Evolutionary conservation across 768 basidiomycete genomes (phyloP).

Genomic region (Mycena vulgaris): DNA sequence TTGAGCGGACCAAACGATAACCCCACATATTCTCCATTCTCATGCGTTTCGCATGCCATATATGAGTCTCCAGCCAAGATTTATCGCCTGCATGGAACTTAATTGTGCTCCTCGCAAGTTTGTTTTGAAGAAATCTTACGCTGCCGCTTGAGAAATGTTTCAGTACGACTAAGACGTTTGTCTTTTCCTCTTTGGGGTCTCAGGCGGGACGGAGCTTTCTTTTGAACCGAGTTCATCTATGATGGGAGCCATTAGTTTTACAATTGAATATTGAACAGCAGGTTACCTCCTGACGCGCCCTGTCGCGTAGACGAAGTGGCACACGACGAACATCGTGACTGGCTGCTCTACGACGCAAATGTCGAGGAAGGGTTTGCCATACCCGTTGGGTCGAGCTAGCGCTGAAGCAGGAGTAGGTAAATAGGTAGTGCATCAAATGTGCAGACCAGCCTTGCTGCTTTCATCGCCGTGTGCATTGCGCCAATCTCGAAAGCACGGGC

Average conservation of each 20-base stretch:
- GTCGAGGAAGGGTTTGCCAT: constrained; percentile 95
- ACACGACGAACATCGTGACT: constrained; percentile 95
- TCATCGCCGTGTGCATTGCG: constrained; percentile 92
- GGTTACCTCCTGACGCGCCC: constrained; percentile 86
- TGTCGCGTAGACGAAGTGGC: constrained; percentile 85
- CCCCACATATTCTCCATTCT: constrained; percentile 96
- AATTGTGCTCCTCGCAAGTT: not conserved
- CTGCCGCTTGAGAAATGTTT: constrained; percentile 79
- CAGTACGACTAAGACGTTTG: constrained; percentile 71
- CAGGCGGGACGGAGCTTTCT: constrained; percentile 57
- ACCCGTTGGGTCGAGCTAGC: constrained; percentile 82
- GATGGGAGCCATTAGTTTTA: not conserved
- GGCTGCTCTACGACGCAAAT: constrained; percentile 92
- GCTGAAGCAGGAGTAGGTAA: constrained; percentile 54
- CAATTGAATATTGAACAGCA: not conserved
- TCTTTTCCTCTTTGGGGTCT: constrained; percentile 77
- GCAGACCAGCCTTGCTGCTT: constrained; percentile 72
- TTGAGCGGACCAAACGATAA: constrained; percentile 78
- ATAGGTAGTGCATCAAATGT: not conserved
- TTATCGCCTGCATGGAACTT: constrained; percentile 74
- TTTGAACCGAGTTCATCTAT: constrained; percentile 66
- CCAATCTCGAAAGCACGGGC: constrained; percentile 91
- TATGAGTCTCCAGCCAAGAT: constrained; percentile 94
- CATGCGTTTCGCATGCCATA: constrained; percentile 99
- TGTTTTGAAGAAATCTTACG: constrained; percentile 59